Base-by-base conservation (phyloP, 1,284 basidiomycete species). In the Uromyces viciae-fabae region DNA sequence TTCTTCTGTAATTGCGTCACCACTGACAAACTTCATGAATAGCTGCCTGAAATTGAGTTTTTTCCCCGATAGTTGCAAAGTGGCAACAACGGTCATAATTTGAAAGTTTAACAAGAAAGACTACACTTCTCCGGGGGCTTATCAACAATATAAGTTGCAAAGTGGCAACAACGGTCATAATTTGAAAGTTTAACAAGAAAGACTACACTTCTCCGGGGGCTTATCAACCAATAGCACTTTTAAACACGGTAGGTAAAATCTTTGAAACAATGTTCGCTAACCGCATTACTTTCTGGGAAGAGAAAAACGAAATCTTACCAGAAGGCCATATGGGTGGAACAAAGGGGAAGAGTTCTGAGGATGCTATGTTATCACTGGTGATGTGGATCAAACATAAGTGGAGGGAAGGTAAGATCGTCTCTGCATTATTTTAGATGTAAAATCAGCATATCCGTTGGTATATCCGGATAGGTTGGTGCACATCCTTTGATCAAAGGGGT, bases 331-430 rank as follows among this genome's bases (percentile, higher is more conserved):
- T 38, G 7, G 77, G 77, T 31, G 77, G 77, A 0, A 42, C 54
- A 7, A 38, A 28, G 14, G 66, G 56, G 4, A 43, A 38, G n/a
- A 33, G 60, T 2, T 1, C 25, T 15, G 25, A 64, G 22, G 75
- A 77, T 22, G 46, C 75, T 19, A 22, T 77, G 38, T 2, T 77
- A 31, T 25, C 36, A 0, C 75, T 77, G 11, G 40, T 25, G 0
- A 64, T 49, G 36, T 77, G 75, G 75, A 38, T 54, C 15, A 77
- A 56, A 15, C n/a, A 36, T 2, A 66, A 77, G 25, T 77, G 75
- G 75, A 52, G 62, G 3, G 60, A 77, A 25, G 75, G 75, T 15
- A 68, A 77, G 22, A 33, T 36, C 1, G 75, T 77, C 2, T 15
- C 14, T 0, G 62, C 31, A 1, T 17, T 77, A 0, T 77, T 77